Conservation (phyloP, 129 eudicot species). For the Ambrosia trifida region DNA sequence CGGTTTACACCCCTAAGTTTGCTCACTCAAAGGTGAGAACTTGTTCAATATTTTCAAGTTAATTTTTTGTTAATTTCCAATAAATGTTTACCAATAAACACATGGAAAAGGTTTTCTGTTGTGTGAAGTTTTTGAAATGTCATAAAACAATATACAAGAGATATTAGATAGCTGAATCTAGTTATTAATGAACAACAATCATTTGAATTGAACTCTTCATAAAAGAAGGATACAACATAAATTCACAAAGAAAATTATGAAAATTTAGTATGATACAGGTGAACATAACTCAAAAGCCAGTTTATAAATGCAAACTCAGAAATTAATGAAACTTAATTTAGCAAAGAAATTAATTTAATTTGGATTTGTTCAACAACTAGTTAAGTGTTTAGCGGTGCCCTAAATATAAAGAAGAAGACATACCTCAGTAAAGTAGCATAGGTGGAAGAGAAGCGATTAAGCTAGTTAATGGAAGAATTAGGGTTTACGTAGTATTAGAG, state of each 20-base stretch:
- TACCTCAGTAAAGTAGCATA: constrained; percentile 33
- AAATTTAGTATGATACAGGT: neutral
- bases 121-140: neutral
- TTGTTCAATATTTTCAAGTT: neutral
- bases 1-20: too few relatives aligned
- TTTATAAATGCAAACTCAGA: neutral
- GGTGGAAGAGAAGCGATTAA: constrained; percentile 27
- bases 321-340: neutral
- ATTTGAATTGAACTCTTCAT: neutral
- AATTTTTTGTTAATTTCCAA: neutral
- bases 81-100: neutral
- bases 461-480: constrained; percentile 24
- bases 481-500: constrained; percentile 23
- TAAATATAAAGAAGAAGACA: constrained; percentile 2
- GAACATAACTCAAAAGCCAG: neutral
- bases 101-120: neutral
- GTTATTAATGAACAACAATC: neutral
- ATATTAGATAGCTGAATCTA: constrained; percentile 1
- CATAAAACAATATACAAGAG: constrained; percentile 1
- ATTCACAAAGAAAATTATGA: neutral
- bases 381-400: neutral
- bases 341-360: too few relatives aligned
- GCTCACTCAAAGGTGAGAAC: neutral
- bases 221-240: neutral
- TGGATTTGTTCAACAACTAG: neutral